phyloP scores from a whole-genome alignment of 176 grass and related monocot genomes.

The Typha latifolia region DNA sequence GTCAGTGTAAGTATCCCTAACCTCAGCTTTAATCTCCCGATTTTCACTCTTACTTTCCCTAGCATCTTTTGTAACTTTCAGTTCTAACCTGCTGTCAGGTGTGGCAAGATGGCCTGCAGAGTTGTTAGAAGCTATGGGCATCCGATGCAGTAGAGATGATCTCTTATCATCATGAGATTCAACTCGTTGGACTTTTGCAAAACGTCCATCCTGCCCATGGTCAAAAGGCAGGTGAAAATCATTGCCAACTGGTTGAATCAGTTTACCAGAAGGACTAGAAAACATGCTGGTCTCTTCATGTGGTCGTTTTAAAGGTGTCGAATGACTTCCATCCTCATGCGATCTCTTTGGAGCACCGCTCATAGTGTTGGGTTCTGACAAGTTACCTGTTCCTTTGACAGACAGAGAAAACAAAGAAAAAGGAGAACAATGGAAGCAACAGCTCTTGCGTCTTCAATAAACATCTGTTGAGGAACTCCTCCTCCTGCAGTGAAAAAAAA shows the following conservation, averaged over 20 bases:
- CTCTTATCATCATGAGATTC: constrained; percentile 83
- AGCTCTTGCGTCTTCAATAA: not conserved
- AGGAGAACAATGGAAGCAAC: not conserved
- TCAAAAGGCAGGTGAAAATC: constrained; percentile 62
- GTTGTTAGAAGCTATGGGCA: constrained; percentile 29
- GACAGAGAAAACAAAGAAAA: not conserved
- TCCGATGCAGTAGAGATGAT: constrained; percentile 29
- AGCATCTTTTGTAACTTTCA: constrained; percentile 45
- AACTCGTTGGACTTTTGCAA: constrained; percentile 44
- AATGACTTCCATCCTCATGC: constrained; percentile 59
- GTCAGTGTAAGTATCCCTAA: constrained; percentile 26
- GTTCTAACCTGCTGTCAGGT: constrained; percentile 51
- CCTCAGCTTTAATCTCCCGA: constrained; percentile 39
- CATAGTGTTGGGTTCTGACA: constrained; percentile 27
- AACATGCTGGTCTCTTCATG: constrained; percentile 48
- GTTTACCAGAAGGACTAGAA: constrained; percentile 41
- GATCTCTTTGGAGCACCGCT: constrained; percentile 65
- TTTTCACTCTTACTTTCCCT: constrained; percentile 40
- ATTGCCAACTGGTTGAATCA: constrained; percentile 30
- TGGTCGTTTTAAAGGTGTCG: constrained; percentile 53
- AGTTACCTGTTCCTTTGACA: not conserved
- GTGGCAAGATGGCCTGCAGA: constrained; percentile 27
- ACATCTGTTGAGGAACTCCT: not conserved
- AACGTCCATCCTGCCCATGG: constrained; percentile 45
- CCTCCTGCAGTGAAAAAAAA: not conserved